Evolutionary conservation across 169 alveolate genomes (phyloP).

Genomic region (Eimeria brunetti): DNA sequence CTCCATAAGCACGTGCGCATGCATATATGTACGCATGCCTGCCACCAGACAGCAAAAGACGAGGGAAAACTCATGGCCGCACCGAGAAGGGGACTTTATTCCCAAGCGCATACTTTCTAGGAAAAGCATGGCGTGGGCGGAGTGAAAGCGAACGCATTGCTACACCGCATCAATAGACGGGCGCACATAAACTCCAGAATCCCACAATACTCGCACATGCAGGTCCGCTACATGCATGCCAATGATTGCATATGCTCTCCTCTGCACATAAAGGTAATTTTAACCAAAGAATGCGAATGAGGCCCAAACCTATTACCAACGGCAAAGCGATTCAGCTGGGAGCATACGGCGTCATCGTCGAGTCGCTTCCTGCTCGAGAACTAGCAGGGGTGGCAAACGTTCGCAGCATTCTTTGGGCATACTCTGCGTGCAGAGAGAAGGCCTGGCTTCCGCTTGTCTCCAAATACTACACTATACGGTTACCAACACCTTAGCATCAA

Average conservation of each 20-base stretch:
- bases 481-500: no score
- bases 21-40: no score
- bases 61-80: no score
- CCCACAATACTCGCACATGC: background rate
- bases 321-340: background rate
- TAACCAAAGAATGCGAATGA: background rate
- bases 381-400: background rate
- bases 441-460: no score
- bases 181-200: background rate
- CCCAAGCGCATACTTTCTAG: no score
- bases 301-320: background rate
- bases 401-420: no score
- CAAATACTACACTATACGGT: no score
- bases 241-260: background rate
- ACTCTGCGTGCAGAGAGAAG: no score
- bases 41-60: no score
- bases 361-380: background rate
- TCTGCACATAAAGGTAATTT: background rate
- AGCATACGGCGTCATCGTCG: background rate
- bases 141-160: background rate
- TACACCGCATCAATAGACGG: background rate
- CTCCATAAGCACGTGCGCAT: no score
- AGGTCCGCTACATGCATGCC: background rate
- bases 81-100: no score
- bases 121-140: no score